Percentiles rank a stretch among this genome's conserved stretches.
phyloP scores from a whole-genome alignment of 75 land plant species.

The Chamaecyparis obtusa region DNA sequence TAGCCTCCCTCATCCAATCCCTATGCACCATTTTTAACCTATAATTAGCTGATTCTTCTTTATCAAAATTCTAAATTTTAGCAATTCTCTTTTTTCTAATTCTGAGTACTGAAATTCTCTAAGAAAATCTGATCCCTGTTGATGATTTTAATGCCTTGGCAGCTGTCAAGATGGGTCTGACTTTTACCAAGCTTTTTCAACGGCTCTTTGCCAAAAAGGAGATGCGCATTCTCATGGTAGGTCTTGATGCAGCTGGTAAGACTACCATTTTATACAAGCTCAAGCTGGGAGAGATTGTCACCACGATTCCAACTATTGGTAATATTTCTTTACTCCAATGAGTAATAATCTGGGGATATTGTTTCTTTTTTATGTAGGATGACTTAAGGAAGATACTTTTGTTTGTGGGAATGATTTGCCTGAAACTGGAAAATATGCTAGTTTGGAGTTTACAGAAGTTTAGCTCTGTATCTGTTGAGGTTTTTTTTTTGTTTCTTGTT shows the following conservation, averaged over 20 bases:
- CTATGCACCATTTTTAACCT: background rate
- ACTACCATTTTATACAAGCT: conserved; percentile 48
- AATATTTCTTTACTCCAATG: background rate
- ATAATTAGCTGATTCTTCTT: background rate
- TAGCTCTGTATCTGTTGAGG: background rate
- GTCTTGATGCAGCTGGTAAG: conserved; percentile 61
- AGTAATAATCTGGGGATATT: background rate
- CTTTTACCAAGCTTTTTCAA: conserved; percentile 45
- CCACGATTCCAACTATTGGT: conserved; percentile 55
- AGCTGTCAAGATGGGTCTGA: conserved; percentile 35
- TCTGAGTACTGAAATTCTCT: background rate
- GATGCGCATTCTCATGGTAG: conserved; percentile 58
- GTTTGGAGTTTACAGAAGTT: background rate
- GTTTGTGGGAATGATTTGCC: background rate
- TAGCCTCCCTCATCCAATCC: background rate
- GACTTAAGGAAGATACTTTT: background rate
- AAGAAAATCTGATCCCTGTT: background rate
- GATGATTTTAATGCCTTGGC: background rate
- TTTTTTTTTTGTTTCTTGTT: background rate
- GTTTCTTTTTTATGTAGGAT: background rate
- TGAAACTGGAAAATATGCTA: background rate
- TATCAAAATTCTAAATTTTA: background rate
- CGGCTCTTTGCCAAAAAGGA: conserved; percentile 48
- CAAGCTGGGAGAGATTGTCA: conserved; percentile 57
- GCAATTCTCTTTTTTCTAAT: background rate